Base-by-base conservation (phyloP, 2,329 filamentous ascomycete genomes). In the Lasiodiplodia hormozganensis region DNA sequence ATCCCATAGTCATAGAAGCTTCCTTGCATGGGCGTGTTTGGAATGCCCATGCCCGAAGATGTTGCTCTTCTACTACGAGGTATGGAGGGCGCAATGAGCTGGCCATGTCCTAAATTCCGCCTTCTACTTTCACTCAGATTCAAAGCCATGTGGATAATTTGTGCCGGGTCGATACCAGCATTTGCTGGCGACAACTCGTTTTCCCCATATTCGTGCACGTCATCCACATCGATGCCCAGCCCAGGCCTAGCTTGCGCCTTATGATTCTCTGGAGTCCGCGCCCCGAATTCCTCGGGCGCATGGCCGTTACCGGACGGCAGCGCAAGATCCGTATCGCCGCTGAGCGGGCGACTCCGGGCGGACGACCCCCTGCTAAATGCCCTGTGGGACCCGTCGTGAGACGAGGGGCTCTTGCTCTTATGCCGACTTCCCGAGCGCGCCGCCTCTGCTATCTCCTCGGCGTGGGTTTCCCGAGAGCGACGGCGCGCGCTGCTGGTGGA, bases 131-230 rank as follows among this genome's bases (percentile, higher is more conserved):
- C 93, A 82, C 92, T 97, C 62, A 98, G 81, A 71, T 91, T 96
- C 73, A 98, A 81, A 1, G 95, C 95, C 87, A 98, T 92, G 75
- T 94, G 94, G 52, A 98, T 93, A 71, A 98, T 96, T 78, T 97
- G 92, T 4, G 91, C 88, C 8, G 94, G 91, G 75, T 97, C 94
- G 69, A 91, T 85, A 73, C 93, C 89, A 23, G 92, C 76, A 6
- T 80, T 83, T 57, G 75, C 65, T 21, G 76, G 70, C 51, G 69
- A 67, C 25, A 64, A 70, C 25, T 62, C 68, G 8, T 67, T 58
- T 23, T 71, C 56, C 6, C 36, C 65, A 51, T 57, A 62, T 47
- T 64, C 67, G 23, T 71, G 65, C 23, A 43, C 60, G 28, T 65
- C 71, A 53, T 69, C 70, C 14, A 49, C 43, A 14, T 52, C 38